Evolutionary conservation across 139 green algal species (phyloP).

Genomic region (Volvox reticuliferus): DNA sequence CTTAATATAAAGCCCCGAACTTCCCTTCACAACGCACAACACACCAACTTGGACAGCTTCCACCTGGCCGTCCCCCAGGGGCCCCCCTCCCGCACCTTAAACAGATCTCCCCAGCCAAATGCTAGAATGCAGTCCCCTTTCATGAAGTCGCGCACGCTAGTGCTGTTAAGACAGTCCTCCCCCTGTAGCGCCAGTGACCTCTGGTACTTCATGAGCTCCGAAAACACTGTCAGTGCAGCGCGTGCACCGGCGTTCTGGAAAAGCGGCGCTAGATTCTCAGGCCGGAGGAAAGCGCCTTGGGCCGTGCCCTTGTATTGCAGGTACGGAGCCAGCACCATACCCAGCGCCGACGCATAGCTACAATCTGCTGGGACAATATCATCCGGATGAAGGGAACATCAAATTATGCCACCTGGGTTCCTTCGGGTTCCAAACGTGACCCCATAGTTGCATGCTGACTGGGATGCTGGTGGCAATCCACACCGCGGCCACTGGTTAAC

Average conservation of each 20-base stretch:
- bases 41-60: no score
- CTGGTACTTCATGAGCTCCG: slow-evolving; percentile 33
- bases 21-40: neutral
- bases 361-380: slow-evolving; percentile 9
- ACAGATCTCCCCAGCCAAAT: slow-evolving; percentile 38
- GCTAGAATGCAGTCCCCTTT: slow-evolving; percentile 32
- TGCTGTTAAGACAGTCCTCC: slow-evolving; percentile 7
- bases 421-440: no score
- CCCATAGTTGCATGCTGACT: no score
- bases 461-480: no score
- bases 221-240: slow-evolving; percentile 21
- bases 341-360: slow-evolving; percentile 29
- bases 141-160: neutral
- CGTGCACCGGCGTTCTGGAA: slow-evolving; percentile 34
- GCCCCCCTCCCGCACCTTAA: slow-evolving; percentile 36
- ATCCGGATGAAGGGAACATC: no score
- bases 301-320: slow-evolving; percentile 38
- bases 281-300: slow-evolving; percentile 33
- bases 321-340: slow-evolving; percentile 48
- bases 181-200: neutral
- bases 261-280: slow-evolving; percentile 4
- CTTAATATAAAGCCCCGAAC: no score
- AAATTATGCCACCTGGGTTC: no score
- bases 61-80: neutral
- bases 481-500: no score